Percentiles rank a stretch among this genome's conserved stretches.
Conservation (phyloP, 192 early-diverging fungal species). For the Coemansia sp. region DNA sequence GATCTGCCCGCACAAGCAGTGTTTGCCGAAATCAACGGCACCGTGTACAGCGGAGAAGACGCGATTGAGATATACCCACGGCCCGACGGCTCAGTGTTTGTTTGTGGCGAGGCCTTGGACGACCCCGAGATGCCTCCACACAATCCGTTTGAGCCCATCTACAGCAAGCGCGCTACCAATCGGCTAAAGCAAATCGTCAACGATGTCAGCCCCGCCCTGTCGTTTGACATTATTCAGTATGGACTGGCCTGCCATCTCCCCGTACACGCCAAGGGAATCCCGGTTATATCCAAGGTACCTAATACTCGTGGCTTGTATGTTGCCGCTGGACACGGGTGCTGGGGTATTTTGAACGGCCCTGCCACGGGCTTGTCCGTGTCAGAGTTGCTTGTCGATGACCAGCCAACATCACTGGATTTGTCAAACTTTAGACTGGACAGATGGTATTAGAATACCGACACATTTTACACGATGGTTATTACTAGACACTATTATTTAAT, state of each 20-base stretch:
- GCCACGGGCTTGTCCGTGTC: conserved; percentile 51
- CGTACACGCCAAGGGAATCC: conserved; percentile 50
- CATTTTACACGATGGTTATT: neutral
- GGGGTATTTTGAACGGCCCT: conserved; percentile 56
- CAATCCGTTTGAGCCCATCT: conserved; percentile 53
- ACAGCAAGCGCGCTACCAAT: conserved; percentile 47
- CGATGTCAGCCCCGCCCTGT: conserved; percentile 40
- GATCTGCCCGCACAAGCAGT: conserved; percentile 47
- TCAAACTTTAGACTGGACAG: conserved; percentile 46
- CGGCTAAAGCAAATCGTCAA: conserved; percentile 55
- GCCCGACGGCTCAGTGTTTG: conserved; percentile 54
- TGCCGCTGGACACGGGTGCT: conserved; percentile 55
- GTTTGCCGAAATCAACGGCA: conserved; percentile 58
- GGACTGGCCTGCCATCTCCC: conserved; percentile 52
- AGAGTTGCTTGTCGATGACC: conserved; percentile 44
- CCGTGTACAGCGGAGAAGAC: conserved; percentile 54
- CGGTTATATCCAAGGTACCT: conserved; percentile 50
- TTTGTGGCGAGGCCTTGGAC: conserved; percentile 55
- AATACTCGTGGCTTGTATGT: conserved; percentile 43
- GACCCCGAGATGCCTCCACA: conserved; percentile 55
- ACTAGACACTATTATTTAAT: neutral
- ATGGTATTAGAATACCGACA: conserved; percentile 19
- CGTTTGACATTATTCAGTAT: conserved; percentile 47
- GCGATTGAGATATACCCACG: conserved; percentile 56
- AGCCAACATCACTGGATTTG: conserved; percentile 39